Evolutionary conservation across 176 grass and related monocot genomes (phyloP), one percentile per base, ranked within the genome.

Genomic region (Metroxylon sagu): DNA sequence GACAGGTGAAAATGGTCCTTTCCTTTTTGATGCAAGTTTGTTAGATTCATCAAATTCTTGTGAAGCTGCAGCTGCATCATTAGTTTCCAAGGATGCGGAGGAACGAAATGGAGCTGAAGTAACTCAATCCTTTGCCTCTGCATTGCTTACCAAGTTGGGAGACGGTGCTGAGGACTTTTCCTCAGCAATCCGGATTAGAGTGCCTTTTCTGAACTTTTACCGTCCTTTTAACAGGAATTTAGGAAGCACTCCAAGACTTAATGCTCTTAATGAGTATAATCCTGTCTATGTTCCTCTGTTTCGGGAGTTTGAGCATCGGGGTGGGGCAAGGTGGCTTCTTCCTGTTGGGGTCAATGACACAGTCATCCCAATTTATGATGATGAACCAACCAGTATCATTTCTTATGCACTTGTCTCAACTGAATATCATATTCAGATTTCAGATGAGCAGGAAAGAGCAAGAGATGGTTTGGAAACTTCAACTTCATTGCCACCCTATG

Each of bases 301-400:
- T 64, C 72, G 70, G 67, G 74, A 62, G 50, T 69, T 79, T 60
- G 84, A 87, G 74, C 70, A 64, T 43, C 78, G 82, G 39, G 61
- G 68, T 76, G 87, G 84, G 17, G 87, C 93, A 16, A 88, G 83
- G 66, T 89, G 92, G 66, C 65, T 85, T 76, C 77, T 92, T 83
- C 84, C 87, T 57, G 73, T 88, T 16, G 93, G 87, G 21, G 75
- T 83, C 75, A 85, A 88, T 89, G 93, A 98, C 48, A 92, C 63
- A 71, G 84, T 88, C 26, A 57, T 98, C 72, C 81, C 81, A 73
- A 68, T 92, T 66, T 98, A 78, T 49, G 87, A 98, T 73, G 76
- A 92, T 59, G 88, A 98, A 76, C 84, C 93, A 61, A 98, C 84
- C 59, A 98, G 93, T 67, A 82, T 98, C 48, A 89, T 98, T 67